Conservation (phyloP, 2,329 filamentous ascomycete genomes). For the Emmonsia crescens region DNA sequence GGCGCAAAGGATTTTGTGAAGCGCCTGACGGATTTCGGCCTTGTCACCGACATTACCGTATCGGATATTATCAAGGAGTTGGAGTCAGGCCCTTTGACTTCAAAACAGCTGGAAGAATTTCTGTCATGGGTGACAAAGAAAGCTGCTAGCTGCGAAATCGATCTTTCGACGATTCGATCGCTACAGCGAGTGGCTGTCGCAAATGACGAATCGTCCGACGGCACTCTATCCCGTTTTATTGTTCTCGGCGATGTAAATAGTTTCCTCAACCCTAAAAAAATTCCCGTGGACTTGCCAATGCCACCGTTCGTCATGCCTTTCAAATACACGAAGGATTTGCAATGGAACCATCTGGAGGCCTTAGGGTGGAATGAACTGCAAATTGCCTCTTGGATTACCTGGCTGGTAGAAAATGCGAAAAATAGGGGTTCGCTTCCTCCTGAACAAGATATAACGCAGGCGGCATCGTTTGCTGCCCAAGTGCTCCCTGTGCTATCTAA, state of each 20-base stretch:
- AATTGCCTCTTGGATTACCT: constrained; percentile 74
- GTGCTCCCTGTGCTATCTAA: constrained; percentile 75
- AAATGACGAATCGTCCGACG: constrained; percentile 47
- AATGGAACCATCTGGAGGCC: constrained; percentile 57
- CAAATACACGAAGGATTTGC: constrained; percentile 63
- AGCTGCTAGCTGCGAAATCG: constrained; percentile 60
- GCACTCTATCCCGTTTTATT: constrained; percentile 58
- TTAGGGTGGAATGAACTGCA: constrained; percentile 81
- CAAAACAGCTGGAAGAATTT: constrained; percentile 69
- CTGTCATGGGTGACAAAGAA: constrained; percentile 73
- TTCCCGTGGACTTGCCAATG: constrained; percentile 69
- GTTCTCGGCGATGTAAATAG: constrained; percentile 63
- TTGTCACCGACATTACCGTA: constrained; percentile 79
- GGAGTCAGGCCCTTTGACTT: constrained; percentile 67
- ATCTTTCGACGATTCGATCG: constrained; percentile 53
- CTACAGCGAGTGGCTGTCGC: constrained; percentile 61
- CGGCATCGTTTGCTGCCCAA: constrained; percentile 62
- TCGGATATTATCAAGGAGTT: constrained; percentile 76
- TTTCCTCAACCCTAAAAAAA: constrained; percentile 65
- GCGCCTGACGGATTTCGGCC: constrained; percentile 70
- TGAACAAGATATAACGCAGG: constrained; percentile 60
- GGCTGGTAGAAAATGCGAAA: constrained; percentile 58
- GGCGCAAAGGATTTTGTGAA: constrained; percentile 60
- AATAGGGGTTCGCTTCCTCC: constrained; percentile 46
- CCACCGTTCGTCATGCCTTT: constrained; percentile 76